Conservation (phyloP, 805 yeast genomes). For the Kuraishia borneana region DNA sequence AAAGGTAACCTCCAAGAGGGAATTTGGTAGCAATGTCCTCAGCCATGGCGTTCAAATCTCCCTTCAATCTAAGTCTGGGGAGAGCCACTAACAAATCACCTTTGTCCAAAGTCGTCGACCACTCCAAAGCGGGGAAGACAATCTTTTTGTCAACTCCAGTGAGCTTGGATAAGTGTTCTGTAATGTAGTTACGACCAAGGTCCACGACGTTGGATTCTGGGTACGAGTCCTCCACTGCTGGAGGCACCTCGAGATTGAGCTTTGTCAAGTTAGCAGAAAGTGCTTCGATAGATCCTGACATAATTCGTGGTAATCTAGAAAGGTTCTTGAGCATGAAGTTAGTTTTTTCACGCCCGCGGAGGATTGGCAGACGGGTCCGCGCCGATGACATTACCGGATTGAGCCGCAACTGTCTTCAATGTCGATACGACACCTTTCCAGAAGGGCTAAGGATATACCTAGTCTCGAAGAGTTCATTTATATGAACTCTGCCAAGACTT, state of each 20-base stretch:
- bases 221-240: constrained; percentile 45
- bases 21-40: constrained; percentile 69
- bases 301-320: constrained; percentile 5
- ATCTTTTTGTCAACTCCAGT: constrained; percentile 60
- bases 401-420: neutral
- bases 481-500: constrained; percentile 13
- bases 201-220: constrained; percentile 80
- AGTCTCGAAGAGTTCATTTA: constrained; percentile 19
- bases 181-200: constrained; percentile 79
- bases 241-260: constrained; percentile 20
- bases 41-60: constrained; percentile 69
- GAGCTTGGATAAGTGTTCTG: constrained; percentile 63
- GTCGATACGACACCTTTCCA: neutral
- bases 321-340: neutral
- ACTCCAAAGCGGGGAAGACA: constrained; percentile 79
- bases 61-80: constrained; percentile 81
- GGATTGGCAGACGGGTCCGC: neutral
- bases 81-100: constrained; percentile 91
- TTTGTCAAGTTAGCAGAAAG: constrained; percentile 13
- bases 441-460: neutral
- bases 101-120: constrained; percentile 75
- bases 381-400: neutral
- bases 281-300: constrained; percentile 14
- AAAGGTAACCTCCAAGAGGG: constrained; percentile 59
- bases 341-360: neutral